phyloP scores from a whole-genome alignment of 345 rosid genomes.

The Sonneratia alba region DNA sequence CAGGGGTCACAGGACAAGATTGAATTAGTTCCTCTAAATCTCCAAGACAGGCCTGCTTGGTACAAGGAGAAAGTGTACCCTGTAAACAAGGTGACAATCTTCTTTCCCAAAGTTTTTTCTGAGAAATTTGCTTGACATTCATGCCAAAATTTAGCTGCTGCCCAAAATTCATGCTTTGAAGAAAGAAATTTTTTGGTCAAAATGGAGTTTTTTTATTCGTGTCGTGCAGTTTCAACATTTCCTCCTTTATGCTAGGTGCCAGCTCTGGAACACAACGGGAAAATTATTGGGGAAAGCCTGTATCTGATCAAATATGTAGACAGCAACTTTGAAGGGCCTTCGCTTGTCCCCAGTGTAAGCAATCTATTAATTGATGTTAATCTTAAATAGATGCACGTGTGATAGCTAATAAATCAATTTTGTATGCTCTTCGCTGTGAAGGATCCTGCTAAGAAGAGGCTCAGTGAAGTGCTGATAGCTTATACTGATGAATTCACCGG shows the following conservation, averaged over 20 bases:
- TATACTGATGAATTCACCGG: constrained; percentile 44
- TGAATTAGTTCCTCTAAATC: constrained; percentile 64
- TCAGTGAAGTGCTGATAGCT: constrained; percentile 53
- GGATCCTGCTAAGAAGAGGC: constrained; percentile 60
- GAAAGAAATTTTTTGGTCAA: not conserved
- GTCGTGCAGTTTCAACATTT: not conserved
- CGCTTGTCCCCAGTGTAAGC: constrained; percentile 53
- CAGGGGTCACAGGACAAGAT: constrained; percentile 84
- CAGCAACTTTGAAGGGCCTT: constrained; percentile 78
- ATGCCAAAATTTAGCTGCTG: too few relatives aligned
- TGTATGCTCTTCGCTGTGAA: constrained; percentile 10
- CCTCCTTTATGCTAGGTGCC: constrained; percentile 46
- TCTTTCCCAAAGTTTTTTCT: not conserved
- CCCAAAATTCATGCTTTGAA: too few relatives aligned
- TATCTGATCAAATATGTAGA: constrained; percentile 71
- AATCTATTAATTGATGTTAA: not conserved
- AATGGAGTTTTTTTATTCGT: not conserved
- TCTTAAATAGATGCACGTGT: not conserved
- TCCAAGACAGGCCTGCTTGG: constrained; percentile 77
- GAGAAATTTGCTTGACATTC: not conserved
- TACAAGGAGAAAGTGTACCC: constrained; percentile 78
- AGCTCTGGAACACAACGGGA: constrained; percentile 82
- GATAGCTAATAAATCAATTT: not conserved
- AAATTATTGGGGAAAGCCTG: constrained; percentile 78
- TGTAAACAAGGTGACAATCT: constrained; percentile 51